Conservation (phyloP, 1,284 basidiomycete genomes). For the Phellinidium pouzarii region DNA sequence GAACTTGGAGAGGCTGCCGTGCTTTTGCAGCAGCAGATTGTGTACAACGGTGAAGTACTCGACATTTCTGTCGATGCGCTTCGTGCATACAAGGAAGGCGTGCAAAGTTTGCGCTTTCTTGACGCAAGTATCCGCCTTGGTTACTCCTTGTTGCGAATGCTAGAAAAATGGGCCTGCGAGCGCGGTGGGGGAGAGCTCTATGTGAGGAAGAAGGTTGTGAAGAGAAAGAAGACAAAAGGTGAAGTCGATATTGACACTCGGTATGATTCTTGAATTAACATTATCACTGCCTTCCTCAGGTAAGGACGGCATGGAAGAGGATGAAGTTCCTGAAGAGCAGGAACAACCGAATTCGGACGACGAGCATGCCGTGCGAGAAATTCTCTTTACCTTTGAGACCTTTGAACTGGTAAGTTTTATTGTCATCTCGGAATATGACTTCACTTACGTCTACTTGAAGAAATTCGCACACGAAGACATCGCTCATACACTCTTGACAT, state of each 20-base stretch:
- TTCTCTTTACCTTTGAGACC: conserved; percentile 82
- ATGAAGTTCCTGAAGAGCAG: conserved; percentile 52
- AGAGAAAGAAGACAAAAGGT: conserved; percentile 46
- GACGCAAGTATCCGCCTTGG: conserved; percentile 79
- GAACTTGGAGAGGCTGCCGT: conserved; percentile 70
- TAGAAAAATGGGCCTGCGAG: conserved; percentile 80
- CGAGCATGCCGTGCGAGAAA: conserved; percentile 69
- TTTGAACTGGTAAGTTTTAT: conserved; percentile 69
- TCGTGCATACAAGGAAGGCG: conserved; percentile 68
- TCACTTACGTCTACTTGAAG: conserved; percentile 30
- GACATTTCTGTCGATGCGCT: conserved; percentile 79
- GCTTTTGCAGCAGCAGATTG: conserved; percentile 78
- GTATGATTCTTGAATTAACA: not conserved
- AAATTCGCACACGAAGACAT: conserved; percentile 84
- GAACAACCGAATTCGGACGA: conserved; percentile 39
- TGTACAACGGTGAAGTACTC: conserved; percentile 90
- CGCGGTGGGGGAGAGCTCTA: conserved; percentile 55
- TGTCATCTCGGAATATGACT: conserved; percentile 8
- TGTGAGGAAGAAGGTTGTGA: conserved; percentile 65
- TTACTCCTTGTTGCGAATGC: conserved; percentile 76
- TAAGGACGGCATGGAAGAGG: conserved; percentile 43
- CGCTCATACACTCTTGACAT: conserved; percentile 73
- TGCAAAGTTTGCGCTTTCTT: conserved; percentile 68
- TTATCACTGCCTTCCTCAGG: conserved; percentile 19
- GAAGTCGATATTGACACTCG: conserved; percentile 12